A percentile compares a stretch with the other conserved stretches of the same genome.
Conservation (phyloP, 495 filamentous ascomycete species). For the Lineolata rhizophorae region DNA sequence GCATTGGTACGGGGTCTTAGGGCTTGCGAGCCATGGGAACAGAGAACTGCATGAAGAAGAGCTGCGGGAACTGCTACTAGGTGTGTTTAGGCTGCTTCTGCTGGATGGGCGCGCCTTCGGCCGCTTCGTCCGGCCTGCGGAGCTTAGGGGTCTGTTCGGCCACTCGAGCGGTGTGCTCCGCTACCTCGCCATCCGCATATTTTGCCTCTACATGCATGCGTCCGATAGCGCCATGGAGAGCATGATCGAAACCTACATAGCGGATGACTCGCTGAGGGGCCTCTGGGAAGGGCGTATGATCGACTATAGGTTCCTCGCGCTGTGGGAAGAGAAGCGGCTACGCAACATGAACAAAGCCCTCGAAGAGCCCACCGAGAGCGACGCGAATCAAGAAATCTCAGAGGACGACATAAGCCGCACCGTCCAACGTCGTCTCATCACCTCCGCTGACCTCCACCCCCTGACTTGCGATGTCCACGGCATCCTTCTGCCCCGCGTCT, state of each 20-base stretch:
- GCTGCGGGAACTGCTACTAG: slow-evolving; percentile 25
- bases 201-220: slow-evolving; percentile 58
- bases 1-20: no score
- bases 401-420: background rate
- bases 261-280: slow-evolving; percentile 35
- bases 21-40: no score
- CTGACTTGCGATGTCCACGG: slow-evolving; percentile 33
- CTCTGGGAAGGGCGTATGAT: slow-evolving; percentile 54
- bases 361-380: no score
- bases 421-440: slow-evolving; percentile 13
- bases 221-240: slow-evolving; percentile 55
- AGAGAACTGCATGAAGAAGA: no score
- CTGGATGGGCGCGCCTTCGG: slow-evolving; percentile 25
- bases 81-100: slow-evolving; percentile 53
- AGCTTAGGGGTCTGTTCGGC: slow-evolving; percentile 31
- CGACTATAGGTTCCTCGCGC: slow-evolving; percentile 64
- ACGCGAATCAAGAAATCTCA: no score
- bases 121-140: background rate
- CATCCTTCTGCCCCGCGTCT: slow-evolving; percentile 43
- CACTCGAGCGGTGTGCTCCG: slow-evolving; percentile 37
- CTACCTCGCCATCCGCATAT: slow-evolving; percentile 61
- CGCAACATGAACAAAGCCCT: slow-evolving; percentile 8
- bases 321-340: slow-evolving; percentile 47
- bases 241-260: slow-evolving; percentile 42
- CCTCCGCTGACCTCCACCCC: slow-evolving; percentile 23